Conservation (phyloP, 2,329 filamentous ascomycete genomes). For the Arthrobotrys megalospora region DNA sequence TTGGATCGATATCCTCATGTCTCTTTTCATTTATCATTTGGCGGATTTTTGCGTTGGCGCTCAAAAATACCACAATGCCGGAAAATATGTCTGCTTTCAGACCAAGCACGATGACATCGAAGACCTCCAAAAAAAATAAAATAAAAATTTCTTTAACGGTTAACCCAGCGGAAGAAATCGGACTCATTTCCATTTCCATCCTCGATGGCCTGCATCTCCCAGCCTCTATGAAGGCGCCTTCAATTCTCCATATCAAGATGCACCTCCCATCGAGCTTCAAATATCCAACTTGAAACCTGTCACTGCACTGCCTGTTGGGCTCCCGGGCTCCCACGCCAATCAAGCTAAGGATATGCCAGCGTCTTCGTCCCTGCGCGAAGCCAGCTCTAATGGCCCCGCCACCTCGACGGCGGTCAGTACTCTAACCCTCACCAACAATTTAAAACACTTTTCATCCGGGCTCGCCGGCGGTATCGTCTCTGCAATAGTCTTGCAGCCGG, state of each 20-base stretch:
- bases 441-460: slow-evolving; percentile 84
- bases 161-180: slow-evolving; percentile 25
- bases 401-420: slow-evolving; percentile 10
- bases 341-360: slow-evolving; percentile 30
- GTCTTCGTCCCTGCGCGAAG: slow-evolving; percentile 38
- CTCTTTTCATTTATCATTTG: too few relatives aligned
- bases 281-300: slow-evolving; percentile 38
- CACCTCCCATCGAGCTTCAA: slow-evolving; percentile 38
- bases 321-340: slow-evolving; percentile 5
- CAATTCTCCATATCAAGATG: slow-evolving; percentile 27
- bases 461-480: slow-evolving; percentile 88
- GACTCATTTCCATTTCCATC: neutral
- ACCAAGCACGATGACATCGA: slow-evolving; percentile 16
- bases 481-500: slow-evolving; percentile 90
- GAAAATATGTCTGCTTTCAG: slow-evolving; percentile 23
- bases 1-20: too few relatives aligned
- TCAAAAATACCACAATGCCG: slow-evolving; percentile 17
- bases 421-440: slow-evolving; percentile 50
- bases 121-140: slow-evolving; percentile 17
- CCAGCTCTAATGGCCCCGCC: slow-evolving; percentile 42
- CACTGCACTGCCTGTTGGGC: slow-evolving; percentile 2
- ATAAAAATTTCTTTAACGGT: slow-evolving; percentile 25
- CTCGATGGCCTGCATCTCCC: slow-evolving; percentile 39
- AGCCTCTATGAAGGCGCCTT: neutral
- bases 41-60: slow-evolving; percentile 1